These are phyloP conservation scores for Calonectria fujianensis DNA, from an alignment of 2,329 filamentous ascomycete genomes.

Conservation along the genomic window DNA sequence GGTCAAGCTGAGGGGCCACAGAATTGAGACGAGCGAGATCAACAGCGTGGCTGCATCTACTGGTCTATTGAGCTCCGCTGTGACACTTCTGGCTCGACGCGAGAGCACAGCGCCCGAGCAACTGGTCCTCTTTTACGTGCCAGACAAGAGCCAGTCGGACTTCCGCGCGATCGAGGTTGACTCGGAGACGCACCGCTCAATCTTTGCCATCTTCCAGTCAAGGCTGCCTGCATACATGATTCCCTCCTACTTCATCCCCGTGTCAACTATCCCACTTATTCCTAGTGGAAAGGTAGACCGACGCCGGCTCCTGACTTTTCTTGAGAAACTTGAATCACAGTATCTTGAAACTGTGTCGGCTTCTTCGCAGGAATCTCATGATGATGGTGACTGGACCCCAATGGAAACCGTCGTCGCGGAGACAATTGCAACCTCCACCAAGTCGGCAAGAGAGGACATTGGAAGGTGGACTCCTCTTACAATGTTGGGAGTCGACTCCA, in stretches of 20 bases:
- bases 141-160: slow-evolving; percentile 51
- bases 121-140: slow-evolving; percentile 82
- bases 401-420: slow-evolving; percentile 74
- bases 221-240: slow-evolving; percentile 86
- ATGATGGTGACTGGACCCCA: slow-evolving; percentile 68
- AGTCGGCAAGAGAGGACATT: slow-evolving; percentile 68
- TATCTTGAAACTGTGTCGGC: slow-evolving; percentile 64
- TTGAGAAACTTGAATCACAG: slow-evolving; percentile 66
- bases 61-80: slow-evolving; percentile 74
- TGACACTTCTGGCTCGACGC: slow-evolving; percentile 75
- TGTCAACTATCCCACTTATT: slow-evolving; percentile 82
- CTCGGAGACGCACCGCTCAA: slow-evolving; percentile 58
- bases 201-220: slow-evolving; percentile 74
- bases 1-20: slow-evolving; percentile 86
- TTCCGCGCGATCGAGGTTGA: slow-evolving; percentile 64
- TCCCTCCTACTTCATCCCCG: slow-evolving; percentile 82
- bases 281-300: slow-evolving; percentile 85
- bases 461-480: slow-evolving; percentile 82
- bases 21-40: slow-evolving; percentile 87
- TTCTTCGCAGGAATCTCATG: slow-evolving; percentile 54
- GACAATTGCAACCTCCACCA: slow-evolving; percentile 71
- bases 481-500: slow-evolving; percentile 87
- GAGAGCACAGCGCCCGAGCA: slow-evolving; percentile 66
- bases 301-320: slow-evolving; percentile 68
- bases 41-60: slow-evolving; percentile 76